These are phyloP conservation scores for Colletotrichum tropicicola DNA, from an alignment of 2,329 filamentous ascomycete species.

Conservation along the genomic window DNA sequence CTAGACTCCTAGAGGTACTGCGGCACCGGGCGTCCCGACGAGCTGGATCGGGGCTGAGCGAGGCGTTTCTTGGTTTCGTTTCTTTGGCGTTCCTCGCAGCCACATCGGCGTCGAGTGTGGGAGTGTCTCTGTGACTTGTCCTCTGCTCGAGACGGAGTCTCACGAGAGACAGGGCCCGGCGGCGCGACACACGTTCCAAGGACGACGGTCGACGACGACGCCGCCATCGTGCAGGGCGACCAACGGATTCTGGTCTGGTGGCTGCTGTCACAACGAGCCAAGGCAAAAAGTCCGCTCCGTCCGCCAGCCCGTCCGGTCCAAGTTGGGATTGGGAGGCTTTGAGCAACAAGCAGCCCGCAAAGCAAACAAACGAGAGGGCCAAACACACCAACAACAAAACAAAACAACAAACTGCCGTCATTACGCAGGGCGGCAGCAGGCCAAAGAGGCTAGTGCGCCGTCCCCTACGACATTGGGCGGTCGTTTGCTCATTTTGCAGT, in stretches of 20 bases:
- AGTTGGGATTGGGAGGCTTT: too few relatives aligned
- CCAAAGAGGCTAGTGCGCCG: conserved; percentile 13
- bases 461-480: not conserved
- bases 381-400: conserved; percentile 8
- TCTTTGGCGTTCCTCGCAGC: not conserved
- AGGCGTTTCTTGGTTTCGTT: conserved; percentile 11
- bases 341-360: not conserved
- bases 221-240: too few relatives aligned
- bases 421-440: not conserved
- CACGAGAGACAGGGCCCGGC: too few relatives aligned
- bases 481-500: not conserved
- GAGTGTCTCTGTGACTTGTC: not conserved
- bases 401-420: conserved; percentile 21
- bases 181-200: too few relatives aligned
- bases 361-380: not conserved
- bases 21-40: conserved; percentile 23
- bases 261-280: too few relatives aligned
- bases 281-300: too few relatives aligned
- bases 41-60: conserved; percentile 26
- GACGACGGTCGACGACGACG: too few relatives aligned
- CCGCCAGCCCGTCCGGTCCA: too few relatives aligned
- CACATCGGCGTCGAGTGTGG: not conserved
- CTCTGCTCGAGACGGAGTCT: too few relatives aligned
- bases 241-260: too few relatives aligned
- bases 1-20: not conserved